Conservation (phyloP, 495 filamentous ascomycete species). For the Penicillium pulvis region DNA sequence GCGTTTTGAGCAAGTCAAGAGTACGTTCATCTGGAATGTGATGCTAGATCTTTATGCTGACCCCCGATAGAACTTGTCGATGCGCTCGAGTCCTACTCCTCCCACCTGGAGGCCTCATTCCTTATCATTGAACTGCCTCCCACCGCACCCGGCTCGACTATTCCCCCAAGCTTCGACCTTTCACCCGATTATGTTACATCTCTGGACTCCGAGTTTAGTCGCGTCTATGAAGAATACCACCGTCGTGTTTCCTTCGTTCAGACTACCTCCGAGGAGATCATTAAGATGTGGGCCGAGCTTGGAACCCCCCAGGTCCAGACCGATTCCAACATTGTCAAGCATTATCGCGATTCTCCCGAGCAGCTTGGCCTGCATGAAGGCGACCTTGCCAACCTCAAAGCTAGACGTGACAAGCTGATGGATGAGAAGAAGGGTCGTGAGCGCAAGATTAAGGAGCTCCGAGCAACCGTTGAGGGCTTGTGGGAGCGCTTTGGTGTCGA, state of each 20-base stretch:
- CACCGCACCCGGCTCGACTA: slow-evolving; percentile 68
- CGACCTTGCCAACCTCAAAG: slow-evolving; percentile 72
- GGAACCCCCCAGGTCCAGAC: slow-evolving; percentile 91
- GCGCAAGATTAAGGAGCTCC: slow-evolving; percentile 75
- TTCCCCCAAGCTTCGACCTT: slow-evolving; percentile 81
- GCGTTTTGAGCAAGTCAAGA: slow-evolving; percentile 91
- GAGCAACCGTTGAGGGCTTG: slow-evolving; percentile 69
- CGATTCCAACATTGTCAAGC: slow-evolving; percentile 83
- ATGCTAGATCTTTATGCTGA: slow-evolving; percentile 28
- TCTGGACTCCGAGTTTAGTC: slow-evolving; percentile 86
- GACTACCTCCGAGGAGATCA: slow-evolving; percentile 75
- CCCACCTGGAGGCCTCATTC: slow-evolving; percentile 86
- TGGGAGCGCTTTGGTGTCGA: slow-evolving; percentile 90
- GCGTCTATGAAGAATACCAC: slow-evolving; percentile 93
- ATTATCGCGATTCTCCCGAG: slow-evolving; percentile 85
- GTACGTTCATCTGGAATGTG: slow-evolving; percentile 50
- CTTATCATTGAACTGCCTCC: slow-evolving; percentile 81
- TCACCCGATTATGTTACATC: slow-evolving; percentile 84
- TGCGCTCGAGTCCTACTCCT: slow-evolving; percentile 91
- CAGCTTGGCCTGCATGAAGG: slow-evolving; percentile 88
- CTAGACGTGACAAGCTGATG: slow-evolving; percentile 78
- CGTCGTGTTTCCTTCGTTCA: slow-evolving; percentile 76
- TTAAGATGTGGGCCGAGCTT: slow-evolving; percentile 93
- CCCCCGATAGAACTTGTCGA: slow-evolving; percentile 74
- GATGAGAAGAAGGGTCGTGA: slow-evolving; percentile 94